Evolutionary conservation across 371 early-diverging fungal species (phyloP).

Genomic region (Batkoa obscura): DNA sequence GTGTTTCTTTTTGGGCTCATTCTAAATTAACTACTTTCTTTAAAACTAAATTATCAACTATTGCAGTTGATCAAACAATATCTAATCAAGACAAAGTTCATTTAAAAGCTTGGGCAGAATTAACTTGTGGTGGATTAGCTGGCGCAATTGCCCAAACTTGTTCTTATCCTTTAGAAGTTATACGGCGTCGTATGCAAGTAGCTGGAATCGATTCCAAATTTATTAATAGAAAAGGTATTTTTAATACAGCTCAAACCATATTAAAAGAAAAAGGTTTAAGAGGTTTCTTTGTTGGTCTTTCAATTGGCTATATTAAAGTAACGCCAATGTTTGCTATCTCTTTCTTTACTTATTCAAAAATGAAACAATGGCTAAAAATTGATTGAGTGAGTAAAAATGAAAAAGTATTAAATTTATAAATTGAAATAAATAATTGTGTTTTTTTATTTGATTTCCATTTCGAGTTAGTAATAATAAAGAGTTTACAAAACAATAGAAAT

Average conservation of each 20-base stretch:
- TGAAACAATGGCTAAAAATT: constrained; percentile 39
- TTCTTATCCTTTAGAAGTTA: constrained; percentile 79
- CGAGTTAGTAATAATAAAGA: too few species aligned
- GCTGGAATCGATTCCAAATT: constrained; percentile 24
- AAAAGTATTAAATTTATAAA: too few species aligned
- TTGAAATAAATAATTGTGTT: too few species aligned
- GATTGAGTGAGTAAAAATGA: constrained; percentile 17
- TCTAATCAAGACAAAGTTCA: constrained; percentile 12
- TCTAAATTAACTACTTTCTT: constrained; percentile 33
- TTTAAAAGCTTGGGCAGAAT: constrained; percentile 49
- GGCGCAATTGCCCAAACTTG: constrained; percentile 70
- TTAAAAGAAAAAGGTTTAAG: constrained; percentile 38
- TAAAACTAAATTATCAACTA: constrained; percentile 19
- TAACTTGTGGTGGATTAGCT: constrained; percentile 60
- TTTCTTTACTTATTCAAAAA: constrained; percentile 63
- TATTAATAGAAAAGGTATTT: constrained; percentile 14
- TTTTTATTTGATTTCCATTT: too few species aligned
- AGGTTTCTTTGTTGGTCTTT: constrained; percentile 83
- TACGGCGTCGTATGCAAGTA: constrained; percentile 82
- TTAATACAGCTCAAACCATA: constrained; percentile 33
- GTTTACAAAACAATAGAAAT: too few species aligned
- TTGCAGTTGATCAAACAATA: constrained; percentile 7
- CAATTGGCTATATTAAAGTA: constrained; percentile 84
- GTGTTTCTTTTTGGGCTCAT: constrained; percentile 70
- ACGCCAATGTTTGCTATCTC: constrained; percentile 78